Conservation (phyloP, 306 rosid species). For the Quercus aquifolioides region DNA sequence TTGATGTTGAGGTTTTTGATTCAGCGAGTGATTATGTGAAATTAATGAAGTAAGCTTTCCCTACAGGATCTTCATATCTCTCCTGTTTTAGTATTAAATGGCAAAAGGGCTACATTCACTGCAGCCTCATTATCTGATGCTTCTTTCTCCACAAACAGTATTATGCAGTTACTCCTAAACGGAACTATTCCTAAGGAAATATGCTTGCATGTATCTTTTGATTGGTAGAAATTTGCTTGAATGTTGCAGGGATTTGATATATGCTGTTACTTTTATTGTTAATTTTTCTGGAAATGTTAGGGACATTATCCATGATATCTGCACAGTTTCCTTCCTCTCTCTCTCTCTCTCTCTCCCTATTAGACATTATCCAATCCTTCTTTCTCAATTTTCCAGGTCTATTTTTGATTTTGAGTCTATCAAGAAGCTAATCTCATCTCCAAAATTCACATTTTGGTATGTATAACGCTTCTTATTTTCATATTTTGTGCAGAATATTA, state of each 20-base stretch:
- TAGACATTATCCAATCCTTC: conserved; percentile 7
- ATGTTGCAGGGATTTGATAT: conserved; percentile 16
- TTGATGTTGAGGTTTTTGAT: conserved; percentile 95
- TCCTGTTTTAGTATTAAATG: conserved; percentile 6
- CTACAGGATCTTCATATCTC: conserved; percentile 15
- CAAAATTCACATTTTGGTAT: conserved; percentile 94
- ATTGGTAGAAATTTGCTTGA: background rate
- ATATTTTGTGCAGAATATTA: conserved; percentile 12
- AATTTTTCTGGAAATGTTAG: background rate
- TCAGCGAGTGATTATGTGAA: conserved; percentile 89
- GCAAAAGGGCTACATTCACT: background rate
- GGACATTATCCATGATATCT: conserved; percentile 2
- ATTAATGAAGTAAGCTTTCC: conserved; percentile 72
- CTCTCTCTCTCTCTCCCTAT: background rate
- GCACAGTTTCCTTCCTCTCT: background rate
- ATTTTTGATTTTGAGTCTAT: conserved; percentile 84
- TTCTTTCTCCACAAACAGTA: background rate
- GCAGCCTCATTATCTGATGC: background rate
- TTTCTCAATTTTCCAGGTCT: conserved; percentile 57
- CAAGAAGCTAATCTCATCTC: conserved; percentile 68
- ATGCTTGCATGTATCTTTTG: conserved; percentile 1
- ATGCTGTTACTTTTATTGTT: background rate
- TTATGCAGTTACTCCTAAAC: background rate
- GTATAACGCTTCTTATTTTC: conserved; percentile 13
- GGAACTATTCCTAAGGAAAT: background rate